phyloP scores from a whole-genome alignment of 805 yeast species.

The Wickerhamiella alocasiicola region DNA sequence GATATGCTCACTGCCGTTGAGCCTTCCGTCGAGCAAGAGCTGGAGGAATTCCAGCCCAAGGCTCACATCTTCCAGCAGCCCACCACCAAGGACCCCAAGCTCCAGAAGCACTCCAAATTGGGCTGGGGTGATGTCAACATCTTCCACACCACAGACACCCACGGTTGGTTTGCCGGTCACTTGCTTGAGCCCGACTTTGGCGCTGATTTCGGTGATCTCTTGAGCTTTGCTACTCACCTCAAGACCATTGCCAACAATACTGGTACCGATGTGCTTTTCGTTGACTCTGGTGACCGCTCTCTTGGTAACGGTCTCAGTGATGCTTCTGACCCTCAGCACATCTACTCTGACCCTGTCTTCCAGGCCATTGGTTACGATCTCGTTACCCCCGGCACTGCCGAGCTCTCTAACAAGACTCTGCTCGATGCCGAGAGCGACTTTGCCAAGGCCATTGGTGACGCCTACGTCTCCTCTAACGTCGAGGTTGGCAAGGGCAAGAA shows the following conservation, averaged over 20 bases:
- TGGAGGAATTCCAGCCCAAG: not conserved
- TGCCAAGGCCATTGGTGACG: constrained; percentile 42
- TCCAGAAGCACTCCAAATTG: constrained; percentile 23
- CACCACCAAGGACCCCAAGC: constrained; percentile 6
- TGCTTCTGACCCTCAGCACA: constrained; percentile 59
- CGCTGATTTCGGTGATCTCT: constrained; percentile 86
- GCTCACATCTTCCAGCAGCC: constrained; percentile 5
- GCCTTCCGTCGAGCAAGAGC: not conserved
- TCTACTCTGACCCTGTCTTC: constrained; percentile 47
- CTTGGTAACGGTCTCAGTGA: constrained; percentile 84
- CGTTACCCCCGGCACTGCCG: constrained; percentile 81
- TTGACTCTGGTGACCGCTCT: constrained; percentile 85
- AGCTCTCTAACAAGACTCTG: constrained; percentile 57
- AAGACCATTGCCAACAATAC: constrained; percentile 32
- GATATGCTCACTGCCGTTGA: constrained; percentile 1
- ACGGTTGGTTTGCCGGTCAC: constrained; percentile 92
- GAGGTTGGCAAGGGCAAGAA: constrained; percentile 23
- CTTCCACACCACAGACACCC: constrained; percentile 91
- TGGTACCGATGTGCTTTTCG: constrained; percentile 50
- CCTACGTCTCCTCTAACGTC: constrained; percentile 43
- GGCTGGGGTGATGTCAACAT: constrained; percentile 66
- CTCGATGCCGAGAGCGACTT: constrained; percentile 44
- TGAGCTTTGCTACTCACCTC: constrained; percentile 50
- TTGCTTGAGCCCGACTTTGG: constrained; percentile 42
- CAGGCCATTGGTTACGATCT: constrained; percentile 54